Evolutionary conservation across 495 filamentous ascomycete species (phyloP).

Genomic region (Wilcoxina mikolae): DNA sequence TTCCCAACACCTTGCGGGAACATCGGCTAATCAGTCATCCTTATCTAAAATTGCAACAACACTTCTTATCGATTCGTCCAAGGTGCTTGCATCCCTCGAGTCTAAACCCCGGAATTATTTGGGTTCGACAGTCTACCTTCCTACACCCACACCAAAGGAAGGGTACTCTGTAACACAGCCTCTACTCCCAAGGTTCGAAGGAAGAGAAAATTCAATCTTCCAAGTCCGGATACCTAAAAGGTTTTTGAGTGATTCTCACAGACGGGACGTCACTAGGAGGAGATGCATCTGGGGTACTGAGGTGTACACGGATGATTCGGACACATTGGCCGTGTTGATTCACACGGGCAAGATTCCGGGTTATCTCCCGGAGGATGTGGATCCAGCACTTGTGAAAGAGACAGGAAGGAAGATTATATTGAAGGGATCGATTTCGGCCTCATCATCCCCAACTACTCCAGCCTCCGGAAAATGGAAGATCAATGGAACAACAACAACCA

Average conservation of each 20-base stretch:
- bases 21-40: constrained; percentile 26
- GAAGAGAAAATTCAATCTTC: constrained; percentile 77
- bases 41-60: constrained; percentile 27
- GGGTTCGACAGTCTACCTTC: constrained; percentile 34
- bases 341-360: constrained; percentile 86
- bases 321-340: constrained; percentile 81
- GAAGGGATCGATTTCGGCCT: constrained; percentile 16
- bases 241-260: constrained; percentile 49
- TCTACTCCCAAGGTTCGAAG: constrained; percentile 62
- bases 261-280: constrained; percentile 66
- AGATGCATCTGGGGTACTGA: constrained; percentile 82
- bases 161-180: constrained; percentile 49
- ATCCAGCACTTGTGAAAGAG: constrained; percentile 37
- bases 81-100: constrained; percentile 44
- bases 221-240: constrained; percentile 72
- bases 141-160: constrained; percentile 51
- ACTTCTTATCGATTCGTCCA: constrained; percentile 27
- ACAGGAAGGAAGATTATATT: constrained; percentile 22
- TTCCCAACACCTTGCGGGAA: constrained; percentile 26
- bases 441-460: constrained; percentile 12
- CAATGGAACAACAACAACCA: constrained; percentile 13
- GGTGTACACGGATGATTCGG: constrained; percentile 91
- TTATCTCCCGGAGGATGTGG: constrained; percentile 64
- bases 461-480: constrained; percentile 11
- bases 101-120: constrained; percentile 31